phyloP scores from a whole-genome alignment of 2,329 filamentous ascomycete species.

The Ophiocordyceps camponoti-leonardi region DNA sequence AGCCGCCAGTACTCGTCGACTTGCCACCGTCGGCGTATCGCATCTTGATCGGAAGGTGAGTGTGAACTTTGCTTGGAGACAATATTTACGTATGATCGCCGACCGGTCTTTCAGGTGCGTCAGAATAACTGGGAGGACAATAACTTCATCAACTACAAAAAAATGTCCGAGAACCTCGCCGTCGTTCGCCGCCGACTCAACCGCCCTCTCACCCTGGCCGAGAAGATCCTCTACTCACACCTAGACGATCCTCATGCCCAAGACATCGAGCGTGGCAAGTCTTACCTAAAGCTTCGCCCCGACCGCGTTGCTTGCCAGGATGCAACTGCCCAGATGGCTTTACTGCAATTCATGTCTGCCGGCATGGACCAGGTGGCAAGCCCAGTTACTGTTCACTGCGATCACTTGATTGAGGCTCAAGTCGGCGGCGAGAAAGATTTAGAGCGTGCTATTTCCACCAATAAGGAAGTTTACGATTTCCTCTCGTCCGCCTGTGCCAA shows the following conservation, averaged over 20 bases:
- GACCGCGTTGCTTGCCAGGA: constrained; percentile 99
- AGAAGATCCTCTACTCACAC: constrained; percentile 99
- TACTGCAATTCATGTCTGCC: constrained; percentile 72
- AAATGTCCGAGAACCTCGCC: constrained; percentile 94
- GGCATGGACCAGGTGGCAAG: constrained; percentile 87
- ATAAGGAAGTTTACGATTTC: constrained; percentile 96
- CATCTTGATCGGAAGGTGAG: constrained; percentile 77
- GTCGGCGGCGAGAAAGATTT: constrained; percentile 48
- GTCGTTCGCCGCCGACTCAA: constrained; percentile 83
- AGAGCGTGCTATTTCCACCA: constrained; percentile 78
- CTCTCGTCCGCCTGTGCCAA: constrained; percentile 79
- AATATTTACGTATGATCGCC: neutral
- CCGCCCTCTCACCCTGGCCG: constrained; percentile 82
- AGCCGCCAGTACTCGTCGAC: constrained; percentile 47
- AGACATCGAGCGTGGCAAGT: constrained; percentile 88
- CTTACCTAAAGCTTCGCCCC: constrained; percentile 90
- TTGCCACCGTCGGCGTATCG: constrained; percentile 76
- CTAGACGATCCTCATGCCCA: constrained; percentile 92
- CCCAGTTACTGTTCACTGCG: constrained; percentile 93
- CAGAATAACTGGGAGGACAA: constrained; percentile 94
- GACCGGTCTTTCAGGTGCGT: constrained; percentile 39
- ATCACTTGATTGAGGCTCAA: constrained; percentile 67
- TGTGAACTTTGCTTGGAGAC: neutral
- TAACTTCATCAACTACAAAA: constrained; percentile 99
- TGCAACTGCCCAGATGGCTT: constrained; percentile 86